Base-by-base conservation (phyloP, 1,284 basidiomycete genomes). In the Malassezia furfur region DNA sequence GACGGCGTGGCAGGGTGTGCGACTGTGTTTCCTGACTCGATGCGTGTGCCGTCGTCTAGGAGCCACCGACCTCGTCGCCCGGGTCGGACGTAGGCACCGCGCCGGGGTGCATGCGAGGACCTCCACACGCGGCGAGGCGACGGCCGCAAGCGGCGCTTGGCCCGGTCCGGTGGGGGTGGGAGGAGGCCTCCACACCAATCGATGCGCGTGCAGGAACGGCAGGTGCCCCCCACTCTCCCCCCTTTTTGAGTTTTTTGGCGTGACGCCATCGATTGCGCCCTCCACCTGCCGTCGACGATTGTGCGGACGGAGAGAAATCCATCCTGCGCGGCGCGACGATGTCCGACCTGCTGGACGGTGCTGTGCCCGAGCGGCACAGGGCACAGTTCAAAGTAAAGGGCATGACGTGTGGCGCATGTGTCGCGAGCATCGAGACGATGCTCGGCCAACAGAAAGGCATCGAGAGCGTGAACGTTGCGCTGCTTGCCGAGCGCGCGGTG, bases 371-470 rank as follows among this genome's bases (percentile, higher is more conserved):
- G 6, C 48, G 45, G 30, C 53, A 58, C 34, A 40, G 49, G 21
- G 47, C 61, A 10, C 43, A 52, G 17, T 80, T 94, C 28, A 83
- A 83, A 34, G 81, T 94, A 66, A 91, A 85, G 69, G 91, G 90
- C 65, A 91, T 94, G 88, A 90, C 88, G 0, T 91, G 88, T 68
- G 84, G 87, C 9, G 79, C 87, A 38, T 91, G 88, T 68, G 88
- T 91, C n/a, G 85, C 88, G 57, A 84, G 88, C n/a, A 96, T 98
- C 63, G 94, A 99, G 75, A 82, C 84, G 21, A 87, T 88, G 79
- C 81, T 99, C n/a, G 79, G 84, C 59, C 79, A 79, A 11, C 87
- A 93, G 75, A 77, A 83, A 19, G 94, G 94, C 21, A 91, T 99
- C 53, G 76, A 84, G 56, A 87, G 84, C 7, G 79, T 96, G 57